Percentiles rank a stretch among this genome's conserved stretches.
phyloP scores from a whole-genome alignment of 495 filamentous ascomycete species.

The Chaetomium fimeti region DNA sequence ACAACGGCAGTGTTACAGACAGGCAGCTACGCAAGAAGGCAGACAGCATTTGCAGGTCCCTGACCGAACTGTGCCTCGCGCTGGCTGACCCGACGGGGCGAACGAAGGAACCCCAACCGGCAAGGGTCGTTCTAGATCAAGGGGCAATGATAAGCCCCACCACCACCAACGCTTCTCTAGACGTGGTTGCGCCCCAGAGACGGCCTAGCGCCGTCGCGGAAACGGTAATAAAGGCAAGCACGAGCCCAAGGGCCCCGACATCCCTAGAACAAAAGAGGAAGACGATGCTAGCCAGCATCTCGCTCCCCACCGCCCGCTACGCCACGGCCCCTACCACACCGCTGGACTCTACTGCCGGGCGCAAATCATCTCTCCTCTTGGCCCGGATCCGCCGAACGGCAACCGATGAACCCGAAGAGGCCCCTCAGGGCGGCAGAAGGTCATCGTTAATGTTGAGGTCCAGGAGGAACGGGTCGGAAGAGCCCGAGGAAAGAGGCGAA shows the following conservation, averaged over 20 bases:
- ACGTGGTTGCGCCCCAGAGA: slow-evolving; percentile 35
- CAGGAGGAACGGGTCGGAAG: slow-evolving; percentile 49
- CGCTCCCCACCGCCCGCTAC: slow-evolving; percentile 43
- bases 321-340: slow-evolving; percentile 35
- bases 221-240: slow-evolving; percentile 38
- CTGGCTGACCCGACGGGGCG: slow-evolving; percentile 60
- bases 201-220: slow-evolving; percentile 41
- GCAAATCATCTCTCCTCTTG: slow-evolving; percentile 49
- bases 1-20: slow-evolving; percentile 63
- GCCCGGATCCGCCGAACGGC: slow-evolving; percentile 44
- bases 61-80: slow-evolving; percentile 90
- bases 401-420: slow-evolving; percentile 48
- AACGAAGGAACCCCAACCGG: slow-evolving; percentile 34
- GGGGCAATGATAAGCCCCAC: slow-evolving; percentile 38
- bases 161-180: slow-evolving; percentile 36
- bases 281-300: slow-evolving; percentile 55
- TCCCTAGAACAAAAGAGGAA: slow-evolving; percentile 71
- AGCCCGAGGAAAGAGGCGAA: slow-evolving; percentile 43
- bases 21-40: slow-evolving; percentile 83
- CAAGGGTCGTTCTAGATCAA: slow-evolving; percentile 30
- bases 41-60: slow-evolving; percentile 85
- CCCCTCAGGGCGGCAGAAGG: slow-evolving; percentile 38
- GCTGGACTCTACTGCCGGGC: slow-evolving; percentile 35
- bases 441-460: slow-evolving; percentile 46
- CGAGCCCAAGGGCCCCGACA: slow-evolving; percentile 62